These are phyloP conservation scores for Rhamnella rubrinervis DNA, from an alignment of 331 rosid genomes.

Conservation along the genomic window DNA sequence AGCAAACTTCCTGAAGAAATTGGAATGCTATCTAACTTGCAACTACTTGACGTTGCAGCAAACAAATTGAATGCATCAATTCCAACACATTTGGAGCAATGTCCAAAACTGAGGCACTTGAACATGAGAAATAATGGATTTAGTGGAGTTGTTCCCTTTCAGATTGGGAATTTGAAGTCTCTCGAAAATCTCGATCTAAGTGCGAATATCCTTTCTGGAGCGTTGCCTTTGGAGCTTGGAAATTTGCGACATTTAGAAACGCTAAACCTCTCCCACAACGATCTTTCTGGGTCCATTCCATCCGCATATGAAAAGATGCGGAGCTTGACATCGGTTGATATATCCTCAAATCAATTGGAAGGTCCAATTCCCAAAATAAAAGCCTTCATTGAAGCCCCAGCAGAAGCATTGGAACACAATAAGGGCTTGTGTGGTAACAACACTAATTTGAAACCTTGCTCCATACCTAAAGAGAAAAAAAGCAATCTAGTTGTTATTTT, in stretches of 20 bases:
- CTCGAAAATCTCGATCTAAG: neutral
- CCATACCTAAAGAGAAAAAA: too few species aligned
- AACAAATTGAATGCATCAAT: neutral
- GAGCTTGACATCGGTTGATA: neutral
- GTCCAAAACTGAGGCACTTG: neutral
- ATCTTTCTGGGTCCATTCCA: neutral
- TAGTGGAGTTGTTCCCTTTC: neutral
- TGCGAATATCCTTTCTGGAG: too few species aligned
- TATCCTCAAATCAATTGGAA: too few species aligned
- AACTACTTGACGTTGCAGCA: neutral
- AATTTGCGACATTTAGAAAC: neutral
- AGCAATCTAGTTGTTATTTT: too few species aligned
- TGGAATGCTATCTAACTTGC: neutral
- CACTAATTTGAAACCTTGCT: too few species aligned
- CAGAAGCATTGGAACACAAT: too few species aligned
- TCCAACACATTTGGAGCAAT: neutral
- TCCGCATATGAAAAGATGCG: neutral
- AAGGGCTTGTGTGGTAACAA: too few species aligned
- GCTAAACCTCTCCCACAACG: neutral
- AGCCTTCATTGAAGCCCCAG: too few species aligned
- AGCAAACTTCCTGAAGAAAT: neutral
- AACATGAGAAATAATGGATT: too few species aligned
- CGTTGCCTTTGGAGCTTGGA: neutral
- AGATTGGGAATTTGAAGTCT: neutral
- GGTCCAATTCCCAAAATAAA: too few species aligned